phyloP scores from a whole-genome alignment of 2,329 filamentous ascomycete genomes.

The Fusarium protoensiforme region DNA sequence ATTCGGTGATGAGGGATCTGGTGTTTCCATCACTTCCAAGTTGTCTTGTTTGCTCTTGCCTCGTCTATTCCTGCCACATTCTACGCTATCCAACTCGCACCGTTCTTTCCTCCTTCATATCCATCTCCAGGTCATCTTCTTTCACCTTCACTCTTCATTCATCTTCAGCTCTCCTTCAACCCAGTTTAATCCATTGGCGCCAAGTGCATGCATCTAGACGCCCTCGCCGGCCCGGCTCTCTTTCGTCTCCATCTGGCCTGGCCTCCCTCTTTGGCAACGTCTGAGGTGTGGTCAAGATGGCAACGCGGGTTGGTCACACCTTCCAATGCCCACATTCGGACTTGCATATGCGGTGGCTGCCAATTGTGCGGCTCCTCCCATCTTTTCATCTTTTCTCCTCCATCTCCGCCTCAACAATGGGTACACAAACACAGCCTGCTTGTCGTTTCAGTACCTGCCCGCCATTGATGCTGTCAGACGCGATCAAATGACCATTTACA shows the following conservation, averaged over 20 bases:
- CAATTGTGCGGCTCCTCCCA: constrained; percentile 8
- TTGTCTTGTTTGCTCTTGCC: constrained; percentile 31
- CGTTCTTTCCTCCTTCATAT: background rate
- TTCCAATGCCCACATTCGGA: constrained; percentile 17
- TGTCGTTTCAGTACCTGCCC: constrained; percentile 6
- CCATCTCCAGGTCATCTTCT: background rate
- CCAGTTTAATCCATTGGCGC: background rate
- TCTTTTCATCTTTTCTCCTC: constrained; percentile 21
- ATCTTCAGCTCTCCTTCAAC: background rate
- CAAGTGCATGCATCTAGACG: constrained; percentile 3
- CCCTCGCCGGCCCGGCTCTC: constrained; percentile 28
- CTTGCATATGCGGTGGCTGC: constrained; percentile 25
- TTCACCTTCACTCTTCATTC: background rate
- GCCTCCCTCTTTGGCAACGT: background rate
- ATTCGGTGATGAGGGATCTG: background rate
- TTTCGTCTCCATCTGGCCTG: constrained; percentile 9
- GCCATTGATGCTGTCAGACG: constrained; percentile 6
- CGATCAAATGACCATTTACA: background rate
- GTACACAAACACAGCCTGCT: constrained; percentile 10
- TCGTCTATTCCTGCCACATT: constrained; percentile 3
- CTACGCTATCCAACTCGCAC: background rate
- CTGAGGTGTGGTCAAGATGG: constrained; percentile 25
- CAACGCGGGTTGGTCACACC: constrained; percentile 26
- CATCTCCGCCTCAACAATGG: constrained; percentile 18
- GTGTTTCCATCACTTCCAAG: constrained; percentile 13